These are phyloP conservation scores for Dendrocalamus latiflorus DNA, from an alignment of 202 grass and related monocot species.

Conservation along the genomic window DNA sequence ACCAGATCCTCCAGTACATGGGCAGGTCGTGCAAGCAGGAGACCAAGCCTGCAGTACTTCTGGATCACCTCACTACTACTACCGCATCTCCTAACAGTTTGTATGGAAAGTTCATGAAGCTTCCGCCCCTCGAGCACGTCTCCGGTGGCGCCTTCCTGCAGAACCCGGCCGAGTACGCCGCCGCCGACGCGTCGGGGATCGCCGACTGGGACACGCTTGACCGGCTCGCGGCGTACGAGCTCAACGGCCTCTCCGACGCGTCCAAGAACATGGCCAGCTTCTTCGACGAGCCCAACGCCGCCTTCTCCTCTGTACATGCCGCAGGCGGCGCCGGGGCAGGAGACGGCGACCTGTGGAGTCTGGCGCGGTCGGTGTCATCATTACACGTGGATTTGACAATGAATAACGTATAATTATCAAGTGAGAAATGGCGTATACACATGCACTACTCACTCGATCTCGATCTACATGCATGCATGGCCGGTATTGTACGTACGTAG, in stretches of 20 bases:
- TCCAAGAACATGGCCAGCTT: slow-evolving; percentile 32
- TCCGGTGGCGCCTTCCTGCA: neutral
- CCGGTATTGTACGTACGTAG: slow-evolving; percentile 3
- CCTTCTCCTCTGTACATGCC: neutral
- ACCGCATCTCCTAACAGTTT: neutral
- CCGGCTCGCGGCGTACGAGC: slow-evolving; percentile 43
- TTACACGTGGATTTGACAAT: slow-evolving; percentile 42
- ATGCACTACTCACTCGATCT: slow-evolving; percentile 33
- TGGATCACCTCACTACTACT: slow-evolving; percentile 10
- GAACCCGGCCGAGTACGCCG: neutral
- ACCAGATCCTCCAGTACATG: slow-evolving; percentile 77
- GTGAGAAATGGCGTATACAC: slow-evolving; percentile 9
- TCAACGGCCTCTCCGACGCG: slow-evolving; percentile 44
- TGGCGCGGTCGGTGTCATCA: slow-evolving; percentile 48
- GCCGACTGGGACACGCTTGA: slow-evolving; percentile 67
- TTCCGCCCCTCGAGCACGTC: slow-evolving; percentile 56
- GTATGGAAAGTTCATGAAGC: slow-evolving; percentile 56
- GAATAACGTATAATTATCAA: too few species aligned
- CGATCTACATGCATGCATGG: neutral
- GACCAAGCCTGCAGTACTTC: slow-evolving; percentile 18
- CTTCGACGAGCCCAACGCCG: slow-evolving; percentile 34
- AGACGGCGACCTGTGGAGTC: slow-evolving; percentile 87
- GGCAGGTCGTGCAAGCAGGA: slow-evolving; percentile 58
- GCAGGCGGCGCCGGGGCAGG: slow-evolving; percentile 17
- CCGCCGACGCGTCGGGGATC: neutral